Conservation (phyloP, 1,139 yeast genomes). For the Entelexis sorbosivorans region DNA sequence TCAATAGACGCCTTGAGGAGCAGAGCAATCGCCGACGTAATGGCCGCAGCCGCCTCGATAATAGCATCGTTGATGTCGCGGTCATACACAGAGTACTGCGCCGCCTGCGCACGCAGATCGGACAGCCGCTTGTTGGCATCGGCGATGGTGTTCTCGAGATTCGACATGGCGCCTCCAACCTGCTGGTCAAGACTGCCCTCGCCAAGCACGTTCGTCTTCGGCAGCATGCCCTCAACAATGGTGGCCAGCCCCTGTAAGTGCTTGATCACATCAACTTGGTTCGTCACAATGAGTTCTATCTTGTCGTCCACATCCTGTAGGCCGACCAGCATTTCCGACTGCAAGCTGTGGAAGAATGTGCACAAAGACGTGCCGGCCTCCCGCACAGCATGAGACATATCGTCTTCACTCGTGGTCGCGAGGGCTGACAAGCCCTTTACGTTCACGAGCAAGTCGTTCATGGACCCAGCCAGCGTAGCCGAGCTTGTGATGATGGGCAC, state of each 20-base stretch:
- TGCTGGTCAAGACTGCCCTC: conserved; percentile 59
- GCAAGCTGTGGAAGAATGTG: conserved; percentile 49
- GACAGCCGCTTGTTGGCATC: conserved; percentile 54
- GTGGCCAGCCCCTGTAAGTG: conserved; percentile 49
- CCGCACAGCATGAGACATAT: conserved; percentile 41
- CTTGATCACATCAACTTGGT: conserved; percentile 65
- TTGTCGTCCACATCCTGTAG: conserved; percentile 49
- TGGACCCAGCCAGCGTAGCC: conserved; percentile 53
- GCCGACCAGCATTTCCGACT: conserved; percentile 42
- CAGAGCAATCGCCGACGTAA: conserved; percentile 65
- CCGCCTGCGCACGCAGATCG: conserved; percentile 44
- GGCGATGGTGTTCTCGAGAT: conserved; percentile 60
- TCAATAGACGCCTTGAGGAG: conserved; percentile 69
- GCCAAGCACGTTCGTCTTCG: conserved; percentile 34
- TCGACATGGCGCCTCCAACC: conserved; percentile 61
- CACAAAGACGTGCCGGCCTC: conserved; percentile 53
- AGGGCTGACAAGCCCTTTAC: conserved; percentile 58
- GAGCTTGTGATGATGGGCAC: conserved; percentile 56
- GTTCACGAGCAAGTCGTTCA: conserved; percentile 56
- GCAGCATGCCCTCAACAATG: conserved; percentile 49
- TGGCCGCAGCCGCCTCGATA: conserved; percentile 67
- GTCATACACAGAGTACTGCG: conserved; percentile 48
- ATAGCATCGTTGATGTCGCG: conserved; percentile 68
- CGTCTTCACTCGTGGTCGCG: conserved; percentile 35
- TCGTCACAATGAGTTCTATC: conserved; percentile 64